These are phyloP conservation scores for Trichoderma polysporum DNA, from an alignment of 2,329 filamentous ascomycete genomes.

Conservation along the genomic window DNA sequence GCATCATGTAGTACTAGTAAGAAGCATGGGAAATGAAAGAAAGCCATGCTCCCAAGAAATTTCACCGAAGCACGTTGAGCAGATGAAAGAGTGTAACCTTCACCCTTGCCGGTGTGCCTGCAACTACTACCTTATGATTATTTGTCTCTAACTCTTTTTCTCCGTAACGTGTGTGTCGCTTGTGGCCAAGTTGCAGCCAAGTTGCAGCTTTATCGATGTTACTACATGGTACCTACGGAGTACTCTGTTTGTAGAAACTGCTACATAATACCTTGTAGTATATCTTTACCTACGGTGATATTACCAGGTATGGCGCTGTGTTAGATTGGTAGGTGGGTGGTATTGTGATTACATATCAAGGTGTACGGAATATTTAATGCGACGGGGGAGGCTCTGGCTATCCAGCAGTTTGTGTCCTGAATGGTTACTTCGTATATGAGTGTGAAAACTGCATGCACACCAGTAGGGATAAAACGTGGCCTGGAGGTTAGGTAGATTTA, in stretches of 20 bases:
- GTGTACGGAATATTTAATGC: background rate
- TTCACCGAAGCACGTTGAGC: conserved; percentile 10
- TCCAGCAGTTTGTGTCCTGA: background rate
- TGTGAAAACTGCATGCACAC: background rate
- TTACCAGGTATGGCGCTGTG: background rate
- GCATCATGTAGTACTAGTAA: background rate
- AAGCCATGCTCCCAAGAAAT: background rate
- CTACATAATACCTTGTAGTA: background rate
- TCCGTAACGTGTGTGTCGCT: conserved; percentile 13
- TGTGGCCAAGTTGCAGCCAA: background rate
- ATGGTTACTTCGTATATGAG: background rate
- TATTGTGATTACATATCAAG: background rate
- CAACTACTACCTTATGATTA: background rate
- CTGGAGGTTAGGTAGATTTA: too few species aligned
- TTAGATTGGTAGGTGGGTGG: background rate
- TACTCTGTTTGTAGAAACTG: background rate
- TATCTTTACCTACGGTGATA: background rate
- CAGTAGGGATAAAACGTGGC: background rate
- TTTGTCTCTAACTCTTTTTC: background rate
- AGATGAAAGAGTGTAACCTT: conserved; percentile 5
- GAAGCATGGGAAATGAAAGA: background rate
- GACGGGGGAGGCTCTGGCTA: background rate
- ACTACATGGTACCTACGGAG: background rate
- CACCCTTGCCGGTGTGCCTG: background rate
- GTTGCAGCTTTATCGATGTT: background rate